A percentile compares a stretch with the other conserved stretches of the same genome.
Conservation (phyloP, 2,329 filamentous ascomycete genomes). For the Monosporascus ibericus region DNA sequence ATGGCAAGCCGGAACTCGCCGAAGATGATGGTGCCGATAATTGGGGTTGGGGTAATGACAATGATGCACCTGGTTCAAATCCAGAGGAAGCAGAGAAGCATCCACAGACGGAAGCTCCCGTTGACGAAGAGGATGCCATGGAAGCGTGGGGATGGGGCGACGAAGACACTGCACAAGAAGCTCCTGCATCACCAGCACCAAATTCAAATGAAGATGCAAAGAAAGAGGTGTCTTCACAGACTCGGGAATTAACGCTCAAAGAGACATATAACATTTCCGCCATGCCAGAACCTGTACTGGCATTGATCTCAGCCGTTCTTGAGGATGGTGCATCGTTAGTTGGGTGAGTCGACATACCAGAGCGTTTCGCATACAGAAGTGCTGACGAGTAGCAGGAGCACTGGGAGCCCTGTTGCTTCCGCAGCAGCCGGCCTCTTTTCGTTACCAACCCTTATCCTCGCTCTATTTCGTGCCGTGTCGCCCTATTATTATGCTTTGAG, state of each 20-base stretch:
- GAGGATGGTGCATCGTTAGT: slow-evolving; percentile 57
- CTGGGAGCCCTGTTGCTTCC: slow-evolving; percentile 54
- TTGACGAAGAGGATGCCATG: slow-evolving; percentile 34
- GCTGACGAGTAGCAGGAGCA: slow-evolving; percentile 24
- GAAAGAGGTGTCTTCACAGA: slow-evolving; percentile 19
- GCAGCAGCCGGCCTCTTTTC: slow-evolving; percentile 65
- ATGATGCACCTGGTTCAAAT: slow-evolving; percentile 32
- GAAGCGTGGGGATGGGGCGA: slow-evolving; percentile 86
- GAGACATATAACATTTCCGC: slow-evolving; percentile 87
- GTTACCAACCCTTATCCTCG: slow-evolving; percentile 65
- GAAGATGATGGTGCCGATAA: slow-evolving; percentile 18
- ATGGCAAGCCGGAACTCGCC: slow-evolving; percentile 5
- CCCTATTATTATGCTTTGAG: slow-evolving; percentile 65
- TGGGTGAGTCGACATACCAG: slow-evolving; percentile 29
- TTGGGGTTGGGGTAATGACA: slow-evolving; percentile 17
- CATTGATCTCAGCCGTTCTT: slow-evolving; percentile 54
- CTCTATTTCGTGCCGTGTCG: slow-evolving; percentile 74
- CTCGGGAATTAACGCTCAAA: slow-evolving; percentile 67
- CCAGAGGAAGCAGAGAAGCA: slow-evolving; percentile 16
- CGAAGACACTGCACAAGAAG: slow-evolving; percentile 43
- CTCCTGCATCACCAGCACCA: slow-evolving; percentile 17
- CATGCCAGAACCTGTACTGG: slow-evolving; percentile 72
- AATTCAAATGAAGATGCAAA: slow-evolving; percentile 7
- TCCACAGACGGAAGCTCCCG: neutral
- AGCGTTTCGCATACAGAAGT: neutral